Percentiles rank a stretch among this genome's conserved stretches.
phyloP scores from a whole-genome alignment of 2,329 filamentous ascomycete species.

The Fusarium sp. region DNA sequence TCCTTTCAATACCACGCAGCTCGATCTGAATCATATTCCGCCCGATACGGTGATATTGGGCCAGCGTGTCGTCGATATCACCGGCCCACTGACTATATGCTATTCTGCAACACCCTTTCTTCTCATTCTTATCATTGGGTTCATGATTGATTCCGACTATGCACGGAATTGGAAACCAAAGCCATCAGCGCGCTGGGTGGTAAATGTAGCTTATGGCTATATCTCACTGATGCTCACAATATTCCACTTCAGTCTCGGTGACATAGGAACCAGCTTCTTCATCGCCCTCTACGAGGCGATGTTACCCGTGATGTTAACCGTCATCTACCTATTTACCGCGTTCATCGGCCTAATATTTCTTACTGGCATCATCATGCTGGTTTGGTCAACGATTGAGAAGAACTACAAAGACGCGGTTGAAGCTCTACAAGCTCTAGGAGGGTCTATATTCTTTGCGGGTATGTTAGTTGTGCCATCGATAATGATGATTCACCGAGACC shows the following conservation, averaged over 20 bases:
- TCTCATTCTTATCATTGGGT: background rate
- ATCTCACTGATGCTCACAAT: background rate
- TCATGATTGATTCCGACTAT: background rate
- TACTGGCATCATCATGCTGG: background rate
- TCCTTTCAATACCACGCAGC: background rate
- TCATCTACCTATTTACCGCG: background rate
- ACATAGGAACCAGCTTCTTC: background rate
- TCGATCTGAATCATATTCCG: background rate
- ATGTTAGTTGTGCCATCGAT: background rate
- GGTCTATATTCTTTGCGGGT: background rate
- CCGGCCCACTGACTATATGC: background rate
- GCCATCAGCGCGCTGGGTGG: background rate
- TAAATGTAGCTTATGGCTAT: background rate
- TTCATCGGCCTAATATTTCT: background rate
- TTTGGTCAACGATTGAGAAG: background rate
- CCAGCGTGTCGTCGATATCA: background rate
- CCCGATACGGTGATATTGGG: background rate
- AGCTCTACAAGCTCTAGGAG: background rate
- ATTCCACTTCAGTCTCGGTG: slow-evolving; percentile 6
- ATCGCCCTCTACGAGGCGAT: background rate
- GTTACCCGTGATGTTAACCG: background rate
- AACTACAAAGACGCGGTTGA: background rate
- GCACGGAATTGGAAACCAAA: background rate
- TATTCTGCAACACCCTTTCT: background rate
- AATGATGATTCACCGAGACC: fast-evolving